Evolutionary conservation across 495 filamentous ascomycete species (phyloP), one percentile per base, ranked within the genome.

Genomic region (Penicillium pancosmium): DNA sequence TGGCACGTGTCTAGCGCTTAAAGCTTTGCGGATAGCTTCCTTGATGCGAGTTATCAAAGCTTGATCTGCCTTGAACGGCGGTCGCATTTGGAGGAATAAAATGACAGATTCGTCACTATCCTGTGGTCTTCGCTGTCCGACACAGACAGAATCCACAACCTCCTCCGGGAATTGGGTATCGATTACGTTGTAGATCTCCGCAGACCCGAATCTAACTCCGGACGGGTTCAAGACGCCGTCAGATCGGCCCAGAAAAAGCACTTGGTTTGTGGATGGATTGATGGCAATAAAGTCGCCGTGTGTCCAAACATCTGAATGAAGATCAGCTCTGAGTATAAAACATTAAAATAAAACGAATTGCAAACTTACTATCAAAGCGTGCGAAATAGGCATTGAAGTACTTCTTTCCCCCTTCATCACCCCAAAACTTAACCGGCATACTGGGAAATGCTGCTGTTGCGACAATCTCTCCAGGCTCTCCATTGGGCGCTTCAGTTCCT

Each of bases 201-300:
- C 87, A 23, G 82, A 86, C 3, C 90, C 90, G 65, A 93, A 92
- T 0, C 90, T 78, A 34, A 93, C 86, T 5, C 90, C 90, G 0
- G 85, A 81, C 0, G 90, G 90, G 62, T 93, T 93, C 12, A 93
- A 71, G 9, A 92, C 85, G 16, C 90, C 90, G 66, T 93, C 90
- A 35, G 84, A 86, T n/a, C 90, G 83, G 3, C 90, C 90, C 34
- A 89, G 80, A 68, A 93, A 87, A 35, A 82, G 70, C 10, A 92
- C 68, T 52, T 83, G 80, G 33, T 80, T 77, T 10, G 89, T 92
- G 11, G 73, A 50, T 0, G 89, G 88, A 65, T 92, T 86, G 43
- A 88, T 75, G 41, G 79, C 77, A 60, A 89, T 84, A 64, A 92
- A 92, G 57, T 93, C 90, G n/a, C 90, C 89, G 54, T 92, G 90